phyloP scores from a whole-genome alignment of 2,329 filamentous ascomycete genomes.

The Colletotrichum scovillei region DNA sequence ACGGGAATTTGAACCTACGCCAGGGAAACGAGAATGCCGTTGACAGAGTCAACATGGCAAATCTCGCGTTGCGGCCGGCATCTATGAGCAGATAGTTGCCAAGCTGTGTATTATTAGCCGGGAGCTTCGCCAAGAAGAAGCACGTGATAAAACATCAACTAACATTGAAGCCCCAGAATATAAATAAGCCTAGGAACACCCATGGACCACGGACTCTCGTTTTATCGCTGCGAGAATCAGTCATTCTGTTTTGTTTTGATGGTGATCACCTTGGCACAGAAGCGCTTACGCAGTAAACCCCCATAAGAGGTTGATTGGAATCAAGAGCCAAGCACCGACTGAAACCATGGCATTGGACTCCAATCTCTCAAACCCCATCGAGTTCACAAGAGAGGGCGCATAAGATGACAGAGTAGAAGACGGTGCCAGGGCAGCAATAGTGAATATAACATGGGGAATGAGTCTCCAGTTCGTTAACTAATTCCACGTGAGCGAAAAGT shows the following conservation, averaged over 20 bases:
- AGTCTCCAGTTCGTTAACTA: conserved; percentile 52
- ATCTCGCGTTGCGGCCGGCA: neutral
- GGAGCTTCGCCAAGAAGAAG: neutral
- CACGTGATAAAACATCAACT: conserved; percentile 10
- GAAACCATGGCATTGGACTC: conserved; percentile 48
- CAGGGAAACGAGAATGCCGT: conserved; percentile 43
- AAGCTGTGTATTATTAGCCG: conserved; percentile 21
- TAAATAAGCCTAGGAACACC: conserved; percentile 43
- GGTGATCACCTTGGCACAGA: neutral
- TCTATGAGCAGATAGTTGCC: conserved; percentile 28
- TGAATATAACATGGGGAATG: conserved; percentile 47
- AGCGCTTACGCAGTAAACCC: conserved; percentile 40
- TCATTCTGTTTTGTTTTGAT: conserved; percentile 20
- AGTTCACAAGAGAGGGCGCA: conserved; percentile 45
- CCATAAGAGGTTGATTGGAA: conserved; percentile 47
- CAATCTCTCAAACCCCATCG: conserved; percentile 49
- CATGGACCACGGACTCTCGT: conserved; percentile 39
- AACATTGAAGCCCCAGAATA: conserved; percentile 43
- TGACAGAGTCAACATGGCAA: conserved; percentile 41
- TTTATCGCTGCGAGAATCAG: conserved; percentile 34
- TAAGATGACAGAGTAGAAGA: conserved; percentile 43
- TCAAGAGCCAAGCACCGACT: conserved; percentile 48
- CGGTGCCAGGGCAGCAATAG: conserved; percentile 44
- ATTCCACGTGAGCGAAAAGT: neutral
- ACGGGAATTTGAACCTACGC: conserved; percentile 39